Evolutionary conservation across 768 basidiomycete genomes (phyloP), one percentile per base, ranked within the genome.

Genomic region (Boletus barrowsii): DNA sequence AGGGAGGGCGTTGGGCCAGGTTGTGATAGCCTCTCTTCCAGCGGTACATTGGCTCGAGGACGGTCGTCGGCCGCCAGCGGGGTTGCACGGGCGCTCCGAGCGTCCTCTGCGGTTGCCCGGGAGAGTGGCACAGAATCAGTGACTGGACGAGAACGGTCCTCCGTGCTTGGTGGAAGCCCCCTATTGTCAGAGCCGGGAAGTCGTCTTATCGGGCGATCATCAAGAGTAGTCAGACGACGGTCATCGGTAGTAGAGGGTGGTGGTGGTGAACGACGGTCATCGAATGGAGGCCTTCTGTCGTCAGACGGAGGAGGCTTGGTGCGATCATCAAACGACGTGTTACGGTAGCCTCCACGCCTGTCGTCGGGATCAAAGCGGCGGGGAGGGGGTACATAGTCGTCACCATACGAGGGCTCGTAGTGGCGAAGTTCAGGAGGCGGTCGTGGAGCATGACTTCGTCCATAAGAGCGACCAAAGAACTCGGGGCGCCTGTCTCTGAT

Each of bases 351-450:
- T 11, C 55, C 49, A 44, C 63, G 71, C 39, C 57, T 67, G 15
- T 72, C 62, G 42, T 72, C 71, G 30, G 62, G 37, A 20, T 73
- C 68, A 55, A 69, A 69, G 53, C 66, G 68, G 44, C 74, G 74
- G 20, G 70, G 64, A 47, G 67, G 65, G 40, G 70, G 65, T n/a
- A 54, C 67, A 37, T 62, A 68, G 36, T 72, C 66, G 44, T 62
- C 56, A 55, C 68, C 68, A 55, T 76, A 75, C n/a, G 72, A 69
- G 8, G 77, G 71, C 18, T 81, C 78, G 55, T 77, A 79, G 43
- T 79, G 78, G 26, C 80, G 74, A 47, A 74, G 72, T 46, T 80
- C 79, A 47, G 75, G 73, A 24, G 75, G 76, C 22, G 75, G 76
- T 42, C 77, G 67, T 17, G 76, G 75, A 20, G 65, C 62, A 57